These are phyloP conservation scores for Funneliformis mosseae DNA, from an alignment of 192 early-diverging fungal species.

Conservation along the genomic window DNA sequence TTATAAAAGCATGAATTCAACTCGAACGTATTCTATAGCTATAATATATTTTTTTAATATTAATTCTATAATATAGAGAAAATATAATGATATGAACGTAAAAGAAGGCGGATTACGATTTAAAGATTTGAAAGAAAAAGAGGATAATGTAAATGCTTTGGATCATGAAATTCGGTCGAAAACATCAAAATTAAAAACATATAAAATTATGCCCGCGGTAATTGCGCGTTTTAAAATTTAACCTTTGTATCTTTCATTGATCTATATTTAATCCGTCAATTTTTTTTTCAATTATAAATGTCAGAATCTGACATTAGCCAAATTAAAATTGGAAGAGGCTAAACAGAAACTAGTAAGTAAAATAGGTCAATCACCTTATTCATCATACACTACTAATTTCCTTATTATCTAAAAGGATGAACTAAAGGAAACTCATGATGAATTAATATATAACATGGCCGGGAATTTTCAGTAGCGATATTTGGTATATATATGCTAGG, in stretches of 20 bases:
- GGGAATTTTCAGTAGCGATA: not conserved
- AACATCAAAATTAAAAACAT: slow-evolving; percentile 3
- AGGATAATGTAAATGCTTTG: not conserved
- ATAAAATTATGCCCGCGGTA: slow-evolving; percentile 27
- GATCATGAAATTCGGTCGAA: slow-evolving; percentile 2
- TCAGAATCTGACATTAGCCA: slow-evolving; percentile 3
- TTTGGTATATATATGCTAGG: no score
- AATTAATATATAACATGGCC: slow-evolving; percentile 6
- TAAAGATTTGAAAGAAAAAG: slow-evolving; percentile 10
- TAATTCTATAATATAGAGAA: not conserved
- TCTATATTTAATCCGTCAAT: not conserved
- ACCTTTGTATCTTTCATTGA: not conserved
- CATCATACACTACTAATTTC: not conserved
- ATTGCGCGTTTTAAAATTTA: not conserved
- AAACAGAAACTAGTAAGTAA: slow-evolving; percentile 8
- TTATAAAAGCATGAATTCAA: no score
- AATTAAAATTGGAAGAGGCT: not conserved
- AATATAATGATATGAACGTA: not conserved
- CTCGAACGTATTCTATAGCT: not conserved
- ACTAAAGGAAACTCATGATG: not conserved
- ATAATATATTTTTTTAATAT: not conserved
- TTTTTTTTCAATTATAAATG: not conserved
- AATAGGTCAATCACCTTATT: not conserved
- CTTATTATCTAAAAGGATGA: slow-evolving; percentile 2
- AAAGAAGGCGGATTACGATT: slow-evolving; percentile 22